Conservation (phyloP, 1,284 basidiomycete species). For the Chondrostereum purpureum region DNA sequence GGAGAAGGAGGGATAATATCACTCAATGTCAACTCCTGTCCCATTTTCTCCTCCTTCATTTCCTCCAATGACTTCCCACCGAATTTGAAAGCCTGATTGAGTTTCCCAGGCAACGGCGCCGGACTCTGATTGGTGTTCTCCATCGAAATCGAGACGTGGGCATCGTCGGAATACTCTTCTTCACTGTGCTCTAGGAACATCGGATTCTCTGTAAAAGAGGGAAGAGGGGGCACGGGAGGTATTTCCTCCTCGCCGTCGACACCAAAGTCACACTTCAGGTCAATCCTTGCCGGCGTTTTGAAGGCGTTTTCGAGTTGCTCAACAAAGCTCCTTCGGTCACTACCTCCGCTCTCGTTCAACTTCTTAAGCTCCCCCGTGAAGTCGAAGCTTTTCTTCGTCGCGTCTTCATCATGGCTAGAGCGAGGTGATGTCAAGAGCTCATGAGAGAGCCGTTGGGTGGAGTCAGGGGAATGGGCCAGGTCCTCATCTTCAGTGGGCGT, state of each 20-base stretch:
- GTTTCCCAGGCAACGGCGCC: slow-evolving; percentile 48
- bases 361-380: slow-evolving; percentile 75
- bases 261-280: slow-evolving; percentile 33
- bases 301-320: slow-evolving; percentile 78
- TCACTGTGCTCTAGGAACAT: slow-evolving; percentile 4
- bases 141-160: background rate
- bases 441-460: slow-evolving; percentile 36
- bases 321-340: slow-evolving; percentile 70
- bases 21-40: slow-evolving; percentile 48
- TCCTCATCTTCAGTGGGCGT: slow-evolving; percentile 1
- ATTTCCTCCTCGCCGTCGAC: slow-evolving; percentile 29
- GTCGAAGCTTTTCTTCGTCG: slow-evolving; percentile 77
- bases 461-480: too few species aligned
- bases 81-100: slow-evolving; percentile 68
- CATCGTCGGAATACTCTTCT: slow-evolving; percentile 11
- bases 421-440: slow-evolving; percentile 38
- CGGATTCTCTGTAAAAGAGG: slow-evolving; percentile 11
- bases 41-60: slow-evolving; percentile 11
- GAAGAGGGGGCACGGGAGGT: slow-evolving; percentile 38
- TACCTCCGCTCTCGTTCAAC: slow-evolving; percentile 63
- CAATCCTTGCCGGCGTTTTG: slow-evolving; percentile 62
- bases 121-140: background rate
- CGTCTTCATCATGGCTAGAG: slow-evolving; percentile 49
- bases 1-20: slow-evolving; percentile 67
- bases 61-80: slow-evolving; percentile 40